Conservation (phyloP, 1,284 basidiomycete genomes). For the Blastosporella zonata region DNA sequence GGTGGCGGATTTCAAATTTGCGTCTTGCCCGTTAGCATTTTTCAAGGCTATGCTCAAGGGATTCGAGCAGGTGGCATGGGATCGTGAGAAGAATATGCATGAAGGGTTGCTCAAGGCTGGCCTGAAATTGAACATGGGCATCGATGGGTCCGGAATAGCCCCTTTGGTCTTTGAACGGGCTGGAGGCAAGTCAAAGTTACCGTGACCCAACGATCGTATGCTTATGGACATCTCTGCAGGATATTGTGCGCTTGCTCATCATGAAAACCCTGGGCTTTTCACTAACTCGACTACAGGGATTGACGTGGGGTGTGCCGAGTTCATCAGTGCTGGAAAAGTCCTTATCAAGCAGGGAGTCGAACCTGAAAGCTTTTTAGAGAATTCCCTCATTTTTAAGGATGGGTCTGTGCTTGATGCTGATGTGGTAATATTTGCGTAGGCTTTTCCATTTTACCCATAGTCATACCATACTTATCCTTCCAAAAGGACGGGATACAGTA, state of each 20-base stretch:
- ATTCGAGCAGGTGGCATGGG: slow-evolving; percentile 25
- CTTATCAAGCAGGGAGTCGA: slow-evolving; percentile 26
- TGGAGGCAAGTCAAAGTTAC: slow-evolving; percentile 27
- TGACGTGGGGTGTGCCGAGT: slow-evolving; percentile 39
- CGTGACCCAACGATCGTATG: background rate
- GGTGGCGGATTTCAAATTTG: slow-evolving; percentile 43
- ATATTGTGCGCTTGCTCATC: slow-evolving; percentile 25
- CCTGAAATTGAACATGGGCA: slow-evolving; percentile 33
- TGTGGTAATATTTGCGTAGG: slow-evolving; percentile 27
- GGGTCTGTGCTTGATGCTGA: slow-evolving; percentile 23
- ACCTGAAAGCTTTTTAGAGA: slow-evolving; percentile 16
- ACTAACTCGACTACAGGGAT: slow-evolving; percentile 24
- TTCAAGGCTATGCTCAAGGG: slow-evolving; percentile 33
- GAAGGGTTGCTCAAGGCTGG: slow-evolving; percentile 36
- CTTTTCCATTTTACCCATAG: background rate
- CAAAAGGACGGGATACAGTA: slow-evolving; percentile 16
- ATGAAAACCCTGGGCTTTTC: background rate
- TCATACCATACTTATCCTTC: background rate
- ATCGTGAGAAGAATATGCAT: slow-evolving; percentile 31
- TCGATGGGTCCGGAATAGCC: slow-evolving; percentile 27
- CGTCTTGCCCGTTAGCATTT: slow-evolving; percentile 38
- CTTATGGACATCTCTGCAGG: slow-evolving; percentile 20
- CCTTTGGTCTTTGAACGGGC: slow-evolving; percentile 26
- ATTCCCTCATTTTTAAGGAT: slow-evolving; percentile 24
- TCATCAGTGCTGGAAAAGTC: slow-evolving; percentile 24